phyloP scores from a whole-genome alignment of 176 grass and related monocot species.

The Aegilops tauschii region DNA sequence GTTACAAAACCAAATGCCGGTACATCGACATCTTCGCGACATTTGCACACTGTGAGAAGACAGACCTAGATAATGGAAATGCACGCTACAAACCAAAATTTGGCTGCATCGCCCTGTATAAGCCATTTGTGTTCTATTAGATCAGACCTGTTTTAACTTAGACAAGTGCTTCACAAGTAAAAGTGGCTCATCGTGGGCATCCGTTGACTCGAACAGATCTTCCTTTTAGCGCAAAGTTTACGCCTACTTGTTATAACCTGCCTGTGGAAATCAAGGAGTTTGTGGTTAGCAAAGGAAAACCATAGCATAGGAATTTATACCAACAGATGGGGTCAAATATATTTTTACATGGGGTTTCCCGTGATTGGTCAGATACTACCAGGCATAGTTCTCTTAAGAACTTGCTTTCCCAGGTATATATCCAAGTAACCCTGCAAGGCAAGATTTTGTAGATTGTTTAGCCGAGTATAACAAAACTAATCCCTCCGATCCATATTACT shows the following conservation, averaged over 20 bases:
- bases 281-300: background rate
- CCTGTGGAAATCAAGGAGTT: background rate
- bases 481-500: no score
- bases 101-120: background rate
- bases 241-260: background rate
- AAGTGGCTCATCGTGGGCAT: background rate
- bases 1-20: background rate
- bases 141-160: background rate
- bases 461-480: background rate
- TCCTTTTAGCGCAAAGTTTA: background rate
- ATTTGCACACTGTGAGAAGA: background rate
- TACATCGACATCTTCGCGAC: background rate
- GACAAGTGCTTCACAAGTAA: background rate
- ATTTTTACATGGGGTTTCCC: conserved; percentile 6
- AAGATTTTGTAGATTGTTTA: background rate
- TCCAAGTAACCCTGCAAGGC: conserved; percentile 33
- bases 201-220: background rate
- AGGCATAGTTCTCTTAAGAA: conserved; percentile 22
- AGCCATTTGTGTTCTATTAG: background rate
- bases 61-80: background rate
- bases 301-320: background rate
- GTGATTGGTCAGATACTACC: background rate
- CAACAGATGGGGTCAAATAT: background rate
- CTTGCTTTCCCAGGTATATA: conserved; percentile 34
- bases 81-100: background rate